phyloP scores from a whole-genome alignment of 2,329 filamentous ascomycete species.

The Neopestalotiopsis clavispora region DNA sequence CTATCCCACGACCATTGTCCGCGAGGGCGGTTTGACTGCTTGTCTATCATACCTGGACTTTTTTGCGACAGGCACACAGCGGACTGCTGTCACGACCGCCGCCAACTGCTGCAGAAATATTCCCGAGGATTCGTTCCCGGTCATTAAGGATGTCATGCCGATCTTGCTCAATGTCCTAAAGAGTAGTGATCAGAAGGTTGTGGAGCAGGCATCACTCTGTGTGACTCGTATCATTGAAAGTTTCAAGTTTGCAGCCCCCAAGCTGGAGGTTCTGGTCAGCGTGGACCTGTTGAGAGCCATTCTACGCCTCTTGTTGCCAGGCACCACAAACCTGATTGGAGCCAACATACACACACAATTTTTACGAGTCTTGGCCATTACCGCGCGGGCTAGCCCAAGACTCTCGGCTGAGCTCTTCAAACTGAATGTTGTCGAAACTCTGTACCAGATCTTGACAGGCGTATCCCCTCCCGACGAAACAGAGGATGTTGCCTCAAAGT shows the following conservation, averaged over 20 bases:
- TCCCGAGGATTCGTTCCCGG: constrained; percentile 88
- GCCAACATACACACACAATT: constrained; percentile 97
- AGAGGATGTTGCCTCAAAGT: constrained; percentile 80
- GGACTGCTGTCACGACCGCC: constrained; percentile 94
- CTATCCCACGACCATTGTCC: constrained; percentile 92
- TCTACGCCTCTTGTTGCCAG: constrained; percentile 85
- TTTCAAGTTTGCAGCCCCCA: constrained; percentile 86
- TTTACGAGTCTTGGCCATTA: constrained; percentile 87
- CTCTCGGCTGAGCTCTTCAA: constrained; percentile 91
- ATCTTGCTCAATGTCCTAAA: constrained; percentile 87
- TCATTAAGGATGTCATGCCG: constrained; percentile 95
- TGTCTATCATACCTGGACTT: constrained; percentile 96
- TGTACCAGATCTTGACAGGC: constrained; percentile 96
- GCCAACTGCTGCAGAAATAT: constrained; percentile 99
- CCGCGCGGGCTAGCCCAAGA: constrained; percentile 83
- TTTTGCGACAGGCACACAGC: constrained; percentile 95
- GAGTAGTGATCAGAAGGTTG: constrained; percentile 94
- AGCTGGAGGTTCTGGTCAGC: constrained; percentile 91
- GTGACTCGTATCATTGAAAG: constrained; percentile 96
- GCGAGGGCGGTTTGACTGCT: constrained; percentile 93
- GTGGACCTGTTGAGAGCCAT: constrained; percentile 85
- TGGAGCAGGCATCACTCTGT: constrained; percentile 94
- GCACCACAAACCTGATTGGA: constrained; percentile 93
- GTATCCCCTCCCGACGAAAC: constrained; percentile 85
- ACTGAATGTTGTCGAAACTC: constrained; percentile 94